Base-by-base conservation (phyloP, 2,329 filamentous ascomycete species). In the Apiospora saccharicola region DNA sequence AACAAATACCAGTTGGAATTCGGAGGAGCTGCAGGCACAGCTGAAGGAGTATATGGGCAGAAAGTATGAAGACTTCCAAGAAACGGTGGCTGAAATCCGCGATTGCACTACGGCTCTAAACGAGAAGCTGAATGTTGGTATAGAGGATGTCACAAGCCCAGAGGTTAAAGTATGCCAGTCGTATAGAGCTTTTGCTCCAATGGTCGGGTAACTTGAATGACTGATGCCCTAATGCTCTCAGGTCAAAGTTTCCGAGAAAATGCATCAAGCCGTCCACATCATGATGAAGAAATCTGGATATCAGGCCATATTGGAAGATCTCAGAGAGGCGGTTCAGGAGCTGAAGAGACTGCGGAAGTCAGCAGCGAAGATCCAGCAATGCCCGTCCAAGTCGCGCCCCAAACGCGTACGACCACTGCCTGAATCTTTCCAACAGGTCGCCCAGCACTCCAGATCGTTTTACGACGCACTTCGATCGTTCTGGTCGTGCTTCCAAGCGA, bases 301-400 rank as follows among this genome's bases (percentile, higher is more conserved):
- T 53, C 72, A 74, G 41, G 26, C 51, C 26, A 47, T 67, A 12
- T 68, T 75, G 7, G 67, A 70, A 10, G 68, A 70, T 1, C 51
- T 75, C 16, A 75, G 71, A 30, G 74, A 73, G 37, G 67, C 72
- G 6, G 73, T 72, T 44, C 47, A 72, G 26, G 74, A 74, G 14
- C 53, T 75, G 43, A 75, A 74, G 51, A 68, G 73, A 67, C 69
- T 74, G 37, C 68, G 73, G 19, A 74, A 74, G 47, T 70, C 71
- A 19, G 71, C 73, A n/a, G 67, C 64, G 16, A 72, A 73, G 44
- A 49, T 75, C 49, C 68, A 73, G 24, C 46, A 30, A 24, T 51
- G 64, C 8, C 68, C 57, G 6, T 22, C 41, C 24, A 72, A 70
- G 26, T 46, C 37, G 46, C 49, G n/a, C 41, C 41, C 24, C 3